These are phyloP conservation scores for Xylaria sp. DNA, from an alignment of 2,329 filamentous ascomycete species.

Conservation along the genomic window DNA sequence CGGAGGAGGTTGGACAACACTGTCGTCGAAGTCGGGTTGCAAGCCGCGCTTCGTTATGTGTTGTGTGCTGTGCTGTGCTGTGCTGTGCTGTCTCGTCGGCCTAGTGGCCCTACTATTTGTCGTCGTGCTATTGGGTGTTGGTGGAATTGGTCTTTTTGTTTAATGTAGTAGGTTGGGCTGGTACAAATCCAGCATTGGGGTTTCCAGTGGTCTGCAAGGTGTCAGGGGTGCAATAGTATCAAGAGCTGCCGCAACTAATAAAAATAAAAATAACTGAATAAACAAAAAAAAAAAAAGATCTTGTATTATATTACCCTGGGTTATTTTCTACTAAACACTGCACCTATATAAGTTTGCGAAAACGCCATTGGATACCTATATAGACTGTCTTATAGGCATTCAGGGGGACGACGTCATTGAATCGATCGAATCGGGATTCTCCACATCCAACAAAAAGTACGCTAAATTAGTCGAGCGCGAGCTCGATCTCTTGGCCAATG, in stretches of 20 bases:
- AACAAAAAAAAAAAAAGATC: too few relatives aligned
- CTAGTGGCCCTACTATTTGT: constrained; percentile 32
- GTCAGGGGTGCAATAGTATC: too few relatives aligned
- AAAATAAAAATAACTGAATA: too few relatives aligned
- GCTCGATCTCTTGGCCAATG: not conserved
- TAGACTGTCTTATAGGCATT: too few relatives aligned
- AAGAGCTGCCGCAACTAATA: too few relatives aligned
- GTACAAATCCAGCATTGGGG: not conserved
- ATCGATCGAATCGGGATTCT: not conserved
- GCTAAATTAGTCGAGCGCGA: too few relatives aligned
- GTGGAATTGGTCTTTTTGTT: not conserved
- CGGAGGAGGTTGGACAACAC: not conserved
- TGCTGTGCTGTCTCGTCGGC: not conserved
- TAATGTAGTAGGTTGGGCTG: not conserved
- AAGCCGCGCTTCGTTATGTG: constrained; percentile 1
- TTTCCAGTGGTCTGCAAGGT: too few relatives aligned
- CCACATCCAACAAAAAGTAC: not conserved
- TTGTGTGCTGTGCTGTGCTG: constrained; percentile 19
- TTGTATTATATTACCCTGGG: too few relatives aligned
- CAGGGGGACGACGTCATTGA: too few relatives aligned
- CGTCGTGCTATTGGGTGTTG: constrained; percentile 35
- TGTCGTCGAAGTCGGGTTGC: constrained; percentile 4
- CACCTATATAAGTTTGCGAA: too few relatives aligned
- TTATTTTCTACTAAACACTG: too few relatives aligned
- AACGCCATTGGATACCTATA: too few relatives aligned